These are phyloP conservation scores for Lactarius quietus DNA, from an alignment of 768 basidiomycete species.

Conservation along the genomic window DNA sequence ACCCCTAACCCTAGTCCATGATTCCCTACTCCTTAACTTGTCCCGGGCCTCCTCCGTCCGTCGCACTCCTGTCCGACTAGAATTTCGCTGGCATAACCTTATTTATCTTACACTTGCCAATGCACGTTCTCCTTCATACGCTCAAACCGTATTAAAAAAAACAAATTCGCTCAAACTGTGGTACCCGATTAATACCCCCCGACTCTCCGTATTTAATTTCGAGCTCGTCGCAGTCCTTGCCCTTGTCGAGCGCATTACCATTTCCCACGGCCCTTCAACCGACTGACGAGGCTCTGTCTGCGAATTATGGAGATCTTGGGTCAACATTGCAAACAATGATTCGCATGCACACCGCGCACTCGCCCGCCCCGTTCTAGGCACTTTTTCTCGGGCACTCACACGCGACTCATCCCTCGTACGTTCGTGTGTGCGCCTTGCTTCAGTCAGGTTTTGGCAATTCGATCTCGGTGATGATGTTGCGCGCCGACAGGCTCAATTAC, in stretches of 20 bases:
- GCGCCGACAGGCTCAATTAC: conserved; percentile 32
- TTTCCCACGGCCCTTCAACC: neutral
- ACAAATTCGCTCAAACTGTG: too few relatives aligned
- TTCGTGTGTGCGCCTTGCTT: conserved; percentile 23
- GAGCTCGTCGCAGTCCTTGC: conserved; percentile 19
- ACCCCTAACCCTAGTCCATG: too few relatives aligned
- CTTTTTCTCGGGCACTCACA: conserved; percentile 44
- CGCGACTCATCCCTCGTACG: conserved; percentile 27
- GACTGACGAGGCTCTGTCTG: conserved; percentile 13
- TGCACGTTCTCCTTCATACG: conserved; percentile 3
- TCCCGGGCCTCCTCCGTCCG: too few relatives aligned
- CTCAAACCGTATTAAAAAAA: too few relatives aligned
- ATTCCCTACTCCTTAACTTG: too few relatives aligned
- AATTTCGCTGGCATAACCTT: conserved; percentile 25
- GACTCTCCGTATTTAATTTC: conserved; percentile 16
- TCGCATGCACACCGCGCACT: conserved; percentile 14
- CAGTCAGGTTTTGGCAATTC: conserved; percentile 27
- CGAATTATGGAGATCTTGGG: conserved; percentile 44
- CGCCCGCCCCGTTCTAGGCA: conserved; percentile 37
- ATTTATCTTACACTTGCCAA: conserved; percentile 22
- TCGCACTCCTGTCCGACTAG: conserved; percentile 1
- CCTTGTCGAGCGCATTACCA: conserved; percentile 17
- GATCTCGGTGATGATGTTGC: conserved; percentile 22
- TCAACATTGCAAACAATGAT: conserved; percentile 22
- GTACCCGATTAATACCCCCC: neutral